Evolutionary conservation across 1,139 yeast genomes (phyloP), one percentile per base, ranked within the genome.

Genomic region (Saccharomyces hybrid): DNA sequence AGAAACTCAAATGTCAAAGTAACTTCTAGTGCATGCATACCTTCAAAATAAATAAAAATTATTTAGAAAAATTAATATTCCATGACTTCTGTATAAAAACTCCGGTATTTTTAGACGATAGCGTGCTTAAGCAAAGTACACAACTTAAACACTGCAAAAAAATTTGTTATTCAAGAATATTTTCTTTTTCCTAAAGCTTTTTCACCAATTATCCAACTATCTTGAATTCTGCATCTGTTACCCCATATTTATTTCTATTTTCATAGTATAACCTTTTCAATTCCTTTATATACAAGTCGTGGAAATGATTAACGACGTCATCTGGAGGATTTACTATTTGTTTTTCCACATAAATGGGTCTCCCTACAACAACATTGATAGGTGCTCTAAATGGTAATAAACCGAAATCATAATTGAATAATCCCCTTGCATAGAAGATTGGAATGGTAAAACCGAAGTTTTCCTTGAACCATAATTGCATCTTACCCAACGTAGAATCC

Each of bases 381-480:
- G 91, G 89, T 55, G 84, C 80, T 60, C 97, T 77, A 69, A 81
- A 91, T 0, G 99, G 98, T 58, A 95, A 73, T 46, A 93, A 74
- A 0, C 99, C 99, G 72, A 88, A 88, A 67, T 91, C 96, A 65
- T 91, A 88, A 64, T 91, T 89, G 71, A 93, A 90, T 0, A 93
- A 79, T 0, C 99, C 98, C 52, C 98, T 77, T 0, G 97, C 97
- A 66, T 90, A 86, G 73, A 93, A 87, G 56, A 93, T 80, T 1
- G 99, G 99, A 14, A 93, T 67, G 0, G 99, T 91, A 71, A 91
- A 93, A 3, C 91, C 93, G 56, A 84, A 78, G 46, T 74, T 77
- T 44, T 75, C 75, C 65, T 93, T 91, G 68, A 91, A 68, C 82
- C 88, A 81, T 46, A 78, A 72, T 69, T 91, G 98, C 55, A 87